phyloP scores from a whole-genome alignment of 108 stramenopile genomes.

The Stephanodiscus triporus region DNA sequence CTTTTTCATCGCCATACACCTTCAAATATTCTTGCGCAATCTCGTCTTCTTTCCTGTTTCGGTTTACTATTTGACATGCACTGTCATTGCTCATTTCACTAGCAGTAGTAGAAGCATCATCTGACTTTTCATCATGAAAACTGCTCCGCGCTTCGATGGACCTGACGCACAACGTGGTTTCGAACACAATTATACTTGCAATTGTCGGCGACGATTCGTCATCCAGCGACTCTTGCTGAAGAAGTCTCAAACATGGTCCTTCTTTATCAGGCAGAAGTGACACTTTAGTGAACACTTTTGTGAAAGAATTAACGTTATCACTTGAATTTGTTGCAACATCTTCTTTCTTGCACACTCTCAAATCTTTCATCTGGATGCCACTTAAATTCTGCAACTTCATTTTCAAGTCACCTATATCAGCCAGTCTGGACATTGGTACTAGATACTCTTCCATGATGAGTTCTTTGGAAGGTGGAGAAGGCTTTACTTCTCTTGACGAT shows the following conservation, averaged over 20 bases:
- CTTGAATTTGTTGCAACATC: constrained; percentile 47
- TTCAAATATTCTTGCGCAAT: constrained; percentile 51
- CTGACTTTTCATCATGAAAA: constrained; percentile 2
- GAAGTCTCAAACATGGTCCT: constrained; percentile 68
- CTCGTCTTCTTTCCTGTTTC: constrained; percentile 30
- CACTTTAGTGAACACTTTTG: constrained; percentile 48
- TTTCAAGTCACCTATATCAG: constrained; percentile 83
- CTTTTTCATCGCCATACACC: constrained; percentile 71
- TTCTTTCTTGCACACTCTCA: constrained; percentile 69
- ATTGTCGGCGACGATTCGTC: constrained; percentile 52
- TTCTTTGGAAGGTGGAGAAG: constrained; percentile 70
- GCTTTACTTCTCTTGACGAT: not conserved
- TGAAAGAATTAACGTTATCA: constrained; percentile 42
- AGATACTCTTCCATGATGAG: constrained; percentile 75
- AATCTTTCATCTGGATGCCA: constrained; percentile 64
- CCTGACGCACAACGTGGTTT: constrained; percentile 64
- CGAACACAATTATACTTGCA: constrained; percentile 73
- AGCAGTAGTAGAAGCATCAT: constrained; percentile 35
- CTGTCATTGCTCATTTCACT: constrained; percentile 42
- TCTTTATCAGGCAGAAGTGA: constrained; percentile 77
- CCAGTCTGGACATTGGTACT: constrained; percentile 81
- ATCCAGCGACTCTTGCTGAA: constrained; percentile 56
- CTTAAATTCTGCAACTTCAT: constrained; percentile 76
- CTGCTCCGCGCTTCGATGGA: constrained; percentile 25
- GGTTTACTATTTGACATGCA: constrained; percentile 19